Conservation (phyloP, 345 rosid genomes). For the Brassica juncea region DNA sequence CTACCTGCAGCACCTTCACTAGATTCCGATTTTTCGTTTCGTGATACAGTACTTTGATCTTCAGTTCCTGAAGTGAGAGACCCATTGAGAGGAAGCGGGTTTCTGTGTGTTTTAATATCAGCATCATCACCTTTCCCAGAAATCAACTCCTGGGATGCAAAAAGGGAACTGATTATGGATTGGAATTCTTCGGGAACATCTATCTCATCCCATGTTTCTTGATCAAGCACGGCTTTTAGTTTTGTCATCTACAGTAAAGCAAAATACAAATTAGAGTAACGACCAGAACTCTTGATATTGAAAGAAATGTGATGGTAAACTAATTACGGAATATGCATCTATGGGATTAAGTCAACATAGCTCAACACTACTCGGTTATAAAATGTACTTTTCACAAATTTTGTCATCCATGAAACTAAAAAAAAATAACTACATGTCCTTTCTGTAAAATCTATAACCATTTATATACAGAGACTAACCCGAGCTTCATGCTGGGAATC, state of each 20-base stretch:
- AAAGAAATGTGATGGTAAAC: slow-evolving; percentile 1
- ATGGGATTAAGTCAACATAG: slow-evolving; percentile 3
- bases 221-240: slow-evolving; percentile 95
- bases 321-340: slow-evolving; percentile 14
- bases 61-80: slow-evolving; percentile 42
- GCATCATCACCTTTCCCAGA: slow-evolving; percentile 48
- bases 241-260: slow-evolving; percentile 67
- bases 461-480: slow-evolving; percentile 52
- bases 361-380: slow-evolving; percentile 9
- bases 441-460: neutral
- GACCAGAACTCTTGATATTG: neutral
- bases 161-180: slow-evolving; percentile 61
- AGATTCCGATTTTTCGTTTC: slow-evolving; percentile 43
- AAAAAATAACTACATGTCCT: neutral
- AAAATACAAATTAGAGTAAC: slow-evolving; percentile 25
- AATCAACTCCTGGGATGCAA: slow-evolving; percentile 49
- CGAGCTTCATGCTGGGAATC: slow-evolving; percentile 96
- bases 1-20: slow-evolving; percentile 44
- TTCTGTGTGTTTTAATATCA: slow-evolving; percentile 35
- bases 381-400: neutral
- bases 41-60: slow-evolving; percentile 44
- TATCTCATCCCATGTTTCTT: slow-evolving; percentile 97
- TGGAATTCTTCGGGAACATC: slow-evolving; percentile 98
- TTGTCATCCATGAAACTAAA: slow-evolving; percentile 4
- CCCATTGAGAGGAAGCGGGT: slow-evolving; percentile 44